Base-by-base conservation (phyloP, 139 green algal species). In the Edaphochlamys debaryana region DNA sequence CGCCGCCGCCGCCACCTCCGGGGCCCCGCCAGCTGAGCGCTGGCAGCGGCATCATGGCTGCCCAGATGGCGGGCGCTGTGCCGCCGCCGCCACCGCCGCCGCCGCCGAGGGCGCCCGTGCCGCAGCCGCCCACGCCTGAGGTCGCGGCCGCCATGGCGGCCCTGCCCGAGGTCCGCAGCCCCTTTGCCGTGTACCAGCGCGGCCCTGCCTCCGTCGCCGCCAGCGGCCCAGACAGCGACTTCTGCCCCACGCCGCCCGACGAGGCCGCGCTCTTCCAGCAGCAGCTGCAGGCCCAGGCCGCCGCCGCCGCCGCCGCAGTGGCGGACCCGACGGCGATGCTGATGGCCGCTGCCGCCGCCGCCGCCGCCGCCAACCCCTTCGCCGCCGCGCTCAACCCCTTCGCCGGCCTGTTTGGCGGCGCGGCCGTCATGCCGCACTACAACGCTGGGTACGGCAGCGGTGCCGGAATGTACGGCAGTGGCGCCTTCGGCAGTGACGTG, bases 231-330 rank as follows among this genome's bases (percentile, higher is more conserved):
- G 60, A 71, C 40, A 38, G 41, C 0, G 75, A 81, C 58, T 81
- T 11, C 60, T 81, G 75, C 42, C 75, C 75, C 75, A 81, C 75
- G 58, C 75, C 75, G 40, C 75, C 75, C 6, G 75, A 81, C 41
- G 75, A 81, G 75, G 36, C 41, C 0, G n/a, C 60, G 13, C 13
- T 81, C 23, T 19, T 81, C 30, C 58, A 71, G 62, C 75, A 72
- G 54, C 73, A 80, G 56, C 56, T 80, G 20, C 69, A 48, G 36
- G 20, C 36, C 34, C 60, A 52, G 42, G 34, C 30, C 69, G 52
- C 5, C 40, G 23, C 67, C 1, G 40, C 25, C 23, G 8, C 56
- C 0, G 70, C 45, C 11, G n/a, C n/a, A n/a, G 29, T 29, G n/a
- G n/a, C n/a, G n/a, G n/a, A n/a, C n/a, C 15, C 15, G 19, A 9